Evolutionary conservation across 108 stramenopile species (phyloP), one percentile per base, ranked within the genome.

Genomic region (Pseudonitzschia multiseries): DNA sequence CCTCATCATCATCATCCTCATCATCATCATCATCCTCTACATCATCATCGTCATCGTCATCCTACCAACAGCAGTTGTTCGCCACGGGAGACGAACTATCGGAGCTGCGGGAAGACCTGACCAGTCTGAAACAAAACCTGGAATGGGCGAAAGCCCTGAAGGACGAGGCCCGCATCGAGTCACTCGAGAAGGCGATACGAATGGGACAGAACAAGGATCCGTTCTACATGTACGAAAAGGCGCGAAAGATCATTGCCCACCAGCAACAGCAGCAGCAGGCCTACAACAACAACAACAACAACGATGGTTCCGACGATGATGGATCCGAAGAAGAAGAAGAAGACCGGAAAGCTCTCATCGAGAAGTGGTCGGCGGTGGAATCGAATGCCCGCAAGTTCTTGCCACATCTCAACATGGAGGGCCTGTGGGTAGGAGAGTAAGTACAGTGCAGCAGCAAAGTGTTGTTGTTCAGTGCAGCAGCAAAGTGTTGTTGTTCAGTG

Each of bases 341-440:
- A 14, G 69, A 83, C 41, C 74, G 65, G 72, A 77, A 83, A 54
- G 32, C 12, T 12, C 0, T 74, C 0, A 67, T 74, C 26, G 74
- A 76, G 24, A 76, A 76, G 51, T 76, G 76, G 69, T 26, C 51
- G 8, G 33, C 27, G n/a, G 59, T 71, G 22, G 86, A 84, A 28
- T 21, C 48, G 32, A 48, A 52, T 51, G 85, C 88, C 9, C 76
- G 80, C 17, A 79, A 60, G 57, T 76, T 78, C 57, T 57, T 93
- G 54, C 84, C 86, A 22, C 86, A 88, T 53, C 89, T 93, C 57
- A 87, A 87, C 68, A 62, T 93, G 74, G 89, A 93, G 75, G 91
- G 91, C 31, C 64, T 92, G 29, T 92, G 91, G 91, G 54, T 56
- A 2, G 91, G 91, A 69, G 87, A 89, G 92, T 92, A 83, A 85